These are phyloP conservation scores for Musa beccarii DNA, from an alignment of 176 grass and related monocot genomes.

Conservation along the genomic window DNA sequence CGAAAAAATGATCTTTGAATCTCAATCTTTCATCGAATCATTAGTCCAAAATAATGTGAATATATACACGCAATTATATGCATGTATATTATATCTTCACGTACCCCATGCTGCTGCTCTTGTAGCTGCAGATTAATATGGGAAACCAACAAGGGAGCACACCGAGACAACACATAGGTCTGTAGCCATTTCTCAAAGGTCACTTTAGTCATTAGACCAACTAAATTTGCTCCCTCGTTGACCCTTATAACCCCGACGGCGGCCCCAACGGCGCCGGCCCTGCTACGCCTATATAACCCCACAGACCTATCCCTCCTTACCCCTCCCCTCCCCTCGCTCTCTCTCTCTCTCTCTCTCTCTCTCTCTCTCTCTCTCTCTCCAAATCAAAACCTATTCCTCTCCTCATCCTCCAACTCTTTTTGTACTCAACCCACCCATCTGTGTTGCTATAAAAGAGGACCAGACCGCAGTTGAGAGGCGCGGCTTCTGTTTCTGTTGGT, in stretches of 20 bases:
- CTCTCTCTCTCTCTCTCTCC: background rate
- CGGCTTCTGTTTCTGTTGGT: slow-evolving; percentile 4
- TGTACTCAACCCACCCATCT: background rate
- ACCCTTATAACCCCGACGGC: slow-evolving; percentile 56
- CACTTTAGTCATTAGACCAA: slow-evolving; percentile 1
- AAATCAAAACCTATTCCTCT: background rate
- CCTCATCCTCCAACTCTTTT: background rate
- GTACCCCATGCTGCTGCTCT: background rate
- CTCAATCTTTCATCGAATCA: background rate
- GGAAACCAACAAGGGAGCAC: no score
- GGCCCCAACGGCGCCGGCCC: slow-evolving; percentile 64
- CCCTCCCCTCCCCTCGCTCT: background rate
- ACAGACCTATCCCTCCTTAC: background rate
- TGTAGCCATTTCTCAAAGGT: no score
- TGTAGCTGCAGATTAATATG: background rate
- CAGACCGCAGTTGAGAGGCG: background rate
- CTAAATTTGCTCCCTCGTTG: slow-evolving; percentile 30
- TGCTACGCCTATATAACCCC: slow-evolving; percentile 22
- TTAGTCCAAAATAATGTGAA: background rate
- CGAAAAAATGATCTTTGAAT: background rate
- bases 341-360: slow-evolving; percentile 18
- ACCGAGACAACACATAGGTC: no score
- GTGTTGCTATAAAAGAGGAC: slow-evolving; percentile 9
- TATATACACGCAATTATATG: background rate
- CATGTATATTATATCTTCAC: background rate